A percentile compares a stretch with the other conserved stretches of the same genome.
Conservation (phyloP, 1,284 basidiomycete species). For the Pseudomicrostroma phylloplanum region DNA sequence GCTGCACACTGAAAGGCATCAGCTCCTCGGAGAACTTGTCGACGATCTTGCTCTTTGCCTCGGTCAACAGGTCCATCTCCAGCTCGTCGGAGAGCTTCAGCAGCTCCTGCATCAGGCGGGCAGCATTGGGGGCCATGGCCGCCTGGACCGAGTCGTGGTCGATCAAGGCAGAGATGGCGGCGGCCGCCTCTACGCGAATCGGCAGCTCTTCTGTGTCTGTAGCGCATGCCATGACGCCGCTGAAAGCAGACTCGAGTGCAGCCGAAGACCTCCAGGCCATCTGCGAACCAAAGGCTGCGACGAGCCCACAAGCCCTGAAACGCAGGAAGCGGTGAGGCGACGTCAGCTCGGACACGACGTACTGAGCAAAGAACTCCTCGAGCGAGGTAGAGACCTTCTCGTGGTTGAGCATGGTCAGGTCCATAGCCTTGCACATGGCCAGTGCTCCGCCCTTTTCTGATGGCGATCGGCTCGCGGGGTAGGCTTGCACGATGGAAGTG, state of each 20-base stretch:
- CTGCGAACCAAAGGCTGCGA: constrained; percentile 39
- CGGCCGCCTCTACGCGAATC: constrained; percentile 74
- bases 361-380: constrained; percentile 42
- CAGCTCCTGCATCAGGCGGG: constrained; percentile 81
- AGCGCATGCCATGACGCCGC: constrained; percentile 41
- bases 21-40: constrained; percentile 77
- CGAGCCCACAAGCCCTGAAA: constrained; percentile 40
- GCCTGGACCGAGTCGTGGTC: constrained; percentile 63
- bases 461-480: constrained; percentile 28
- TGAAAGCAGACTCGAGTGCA: constrained; percentile 41
- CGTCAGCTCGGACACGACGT: constrained; percentile 42
- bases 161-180: constrained; percentile 73
- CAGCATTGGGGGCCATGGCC: constrained; percentile 71
- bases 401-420: constrained; percentile 39
- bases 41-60: constrained; percentile 75
- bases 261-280: constrained; percentile 38
- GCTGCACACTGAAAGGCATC: constrained; percentile 74
- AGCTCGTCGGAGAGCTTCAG: constrained; percentile 82
- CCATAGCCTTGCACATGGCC: constrained; percentile 36
- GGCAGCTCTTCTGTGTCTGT: constrained; percentile 66
- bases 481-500: constrained; percentile 40
- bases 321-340: constrained; percentile 40
- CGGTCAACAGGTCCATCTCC: constrained; percentile 76
- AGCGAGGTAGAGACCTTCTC: constrained; percentile 34
- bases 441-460: constrained; percentile 47